phyloP scores from a whole-genome alignment of 2,329 filamentous ascomycete genomes.

The Aspergillus felis region DNA sequence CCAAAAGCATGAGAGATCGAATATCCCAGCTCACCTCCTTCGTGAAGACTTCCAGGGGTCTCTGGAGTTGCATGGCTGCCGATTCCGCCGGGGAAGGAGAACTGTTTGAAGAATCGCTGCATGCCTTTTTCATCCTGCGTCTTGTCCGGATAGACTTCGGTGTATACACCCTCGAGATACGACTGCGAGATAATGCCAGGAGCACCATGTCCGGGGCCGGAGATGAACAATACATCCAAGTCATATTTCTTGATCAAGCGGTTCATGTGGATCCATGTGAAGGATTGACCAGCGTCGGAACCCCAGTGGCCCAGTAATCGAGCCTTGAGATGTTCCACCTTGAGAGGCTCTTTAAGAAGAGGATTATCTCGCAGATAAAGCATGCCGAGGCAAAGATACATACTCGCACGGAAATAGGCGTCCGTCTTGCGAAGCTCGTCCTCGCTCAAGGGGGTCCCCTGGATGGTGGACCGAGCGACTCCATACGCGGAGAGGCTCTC shows the following conservation, averaged over 20 bases:
- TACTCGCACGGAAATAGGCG: conserved; percentile 69
- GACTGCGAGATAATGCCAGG: conserved; percentile 72
- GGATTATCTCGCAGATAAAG: conserved; percentile 73
- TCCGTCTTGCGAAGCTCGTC: conserved; percentile 67
- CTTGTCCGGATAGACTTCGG: conserved; percentile 72
- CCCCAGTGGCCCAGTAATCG: conserved; percentile 75
- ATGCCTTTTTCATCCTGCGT: conserved; percentile 65
- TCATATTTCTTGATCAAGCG: conserved; percentile 77
- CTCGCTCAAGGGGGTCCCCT: conserved; percentile 57
- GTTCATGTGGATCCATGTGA: conserved; percentile 80
- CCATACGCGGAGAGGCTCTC: conserved; percentile 63
- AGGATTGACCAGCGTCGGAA: conserved; percentile 74
- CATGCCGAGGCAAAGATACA: conserved; percentile 76
- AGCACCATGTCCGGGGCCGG: conserved; percentile 73
- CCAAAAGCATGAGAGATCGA: conserved; percentile 76
- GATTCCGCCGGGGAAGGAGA: conserved; percentile 76
- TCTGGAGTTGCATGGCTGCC: conserved; percentile 75
- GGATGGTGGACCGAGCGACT: conserved; percentile 60
- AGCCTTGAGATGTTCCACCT: conserved; percentile 67
- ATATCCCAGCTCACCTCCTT: conserved; percentile 79
- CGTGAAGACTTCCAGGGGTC: conserved; percentile 72
- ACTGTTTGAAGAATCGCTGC: conserved; percentile 75
- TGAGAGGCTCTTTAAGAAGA: conserved; percentile 65
- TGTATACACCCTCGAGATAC: conserved; percentile 74
- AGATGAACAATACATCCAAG: conserved; percentile 68